Base-by-base conservation (phyloP, 129 eudicot genomes). In the Arctium lappa region DNA sequence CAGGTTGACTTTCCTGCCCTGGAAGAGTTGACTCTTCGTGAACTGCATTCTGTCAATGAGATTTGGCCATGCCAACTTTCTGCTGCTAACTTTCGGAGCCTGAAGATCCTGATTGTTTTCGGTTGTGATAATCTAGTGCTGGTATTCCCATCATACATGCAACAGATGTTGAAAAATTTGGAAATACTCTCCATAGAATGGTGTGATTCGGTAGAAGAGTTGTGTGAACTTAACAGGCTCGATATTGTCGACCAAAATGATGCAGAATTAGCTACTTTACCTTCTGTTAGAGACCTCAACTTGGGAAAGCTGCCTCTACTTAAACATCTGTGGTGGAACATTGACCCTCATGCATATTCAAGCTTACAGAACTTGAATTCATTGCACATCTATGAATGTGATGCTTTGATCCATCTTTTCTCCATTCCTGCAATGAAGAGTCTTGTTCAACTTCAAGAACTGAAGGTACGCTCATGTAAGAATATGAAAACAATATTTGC, bases 21-120 rank as follows among this genome's bases (percentile, higher is more conserved):
- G 38, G 89, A 86, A 85, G 89, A 86, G 85, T 75, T 86, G 87
- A 83, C 85, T 74, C 82, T 86, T 42, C 84, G 89, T 39, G 89
- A 86, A 79, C 82, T 86, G 42, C 72, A 83, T 75, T 83, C 73
- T 4, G 84, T 86, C 72, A 86, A 75, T 11, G 87, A 83, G 53
- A 83, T 86, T 69, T 83, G 89, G 89, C 79, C 80, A 8, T 44
- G 29, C 29, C 87, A 83, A 34, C 81, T 79, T 83, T 65, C 89
- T 74, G 60, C 69, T 83, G 81, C 81, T 32, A 69, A 79, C 82
- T 86, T 86, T 75, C 73, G 76, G 79, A 83, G 87, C 83, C 30
- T 86, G 70, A 79, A 80, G 73, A 85, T 83, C 74, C 80, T 86
- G 40, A 86, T 77, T 69, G 69, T 86, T 18, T 79, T 83, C 32